phyloP scores from a whole-genome alignment of 1,284 basidiomycete species.

The Fomes fomentarius region DNA sequence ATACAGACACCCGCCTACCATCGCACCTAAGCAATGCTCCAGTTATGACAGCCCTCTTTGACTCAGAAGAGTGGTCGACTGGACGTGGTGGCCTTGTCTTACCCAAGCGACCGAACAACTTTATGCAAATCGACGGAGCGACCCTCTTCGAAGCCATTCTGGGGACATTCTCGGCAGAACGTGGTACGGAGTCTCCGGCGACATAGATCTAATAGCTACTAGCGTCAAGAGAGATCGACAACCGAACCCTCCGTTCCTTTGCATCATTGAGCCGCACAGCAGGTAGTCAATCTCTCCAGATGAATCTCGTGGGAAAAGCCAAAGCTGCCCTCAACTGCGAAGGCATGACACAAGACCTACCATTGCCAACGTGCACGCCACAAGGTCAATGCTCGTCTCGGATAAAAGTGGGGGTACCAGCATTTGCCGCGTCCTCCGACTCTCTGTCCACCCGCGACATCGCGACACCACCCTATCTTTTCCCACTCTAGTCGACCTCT shows the following conservation, averaged over 20 bases:
- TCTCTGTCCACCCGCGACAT: constrained; percentile 7
- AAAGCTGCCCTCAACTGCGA: not conserved
- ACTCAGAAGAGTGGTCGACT: no score
- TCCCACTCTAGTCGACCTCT: not conserved
- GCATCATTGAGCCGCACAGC: constrained; percentile 10
- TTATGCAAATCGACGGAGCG: no score
- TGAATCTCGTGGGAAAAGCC: constrained; percentile 12
- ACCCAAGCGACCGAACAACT: no score
- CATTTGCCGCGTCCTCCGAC: constrained; percentile 4
- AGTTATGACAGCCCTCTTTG: no score
- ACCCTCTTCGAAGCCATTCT: not conserved
- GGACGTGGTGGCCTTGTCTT: no score
- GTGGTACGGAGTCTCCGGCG: not conserved
- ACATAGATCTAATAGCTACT: no score
- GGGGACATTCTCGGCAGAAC: not conserved
- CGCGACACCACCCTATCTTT: constrained; percentile 1
- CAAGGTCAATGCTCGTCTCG: constrained; percentile 11
- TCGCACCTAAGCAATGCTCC: no score
- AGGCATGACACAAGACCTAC: not conserved
- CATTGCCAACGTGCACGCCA: constrained; percentile 16
- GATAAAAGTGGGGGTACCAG: constrained; percentile 11
- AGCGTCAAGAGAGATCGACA: not conserved
- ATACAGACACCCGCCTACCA: no score
- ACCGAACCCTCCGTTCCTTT: constrained; percentile 10
- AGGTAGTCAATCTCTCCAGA: constrained; percentile 1